Base-by-base conservation (phyloP, 2,329 filamentous ascomycete genomes). In the Byssoonygena ceratinophila region DNA sequence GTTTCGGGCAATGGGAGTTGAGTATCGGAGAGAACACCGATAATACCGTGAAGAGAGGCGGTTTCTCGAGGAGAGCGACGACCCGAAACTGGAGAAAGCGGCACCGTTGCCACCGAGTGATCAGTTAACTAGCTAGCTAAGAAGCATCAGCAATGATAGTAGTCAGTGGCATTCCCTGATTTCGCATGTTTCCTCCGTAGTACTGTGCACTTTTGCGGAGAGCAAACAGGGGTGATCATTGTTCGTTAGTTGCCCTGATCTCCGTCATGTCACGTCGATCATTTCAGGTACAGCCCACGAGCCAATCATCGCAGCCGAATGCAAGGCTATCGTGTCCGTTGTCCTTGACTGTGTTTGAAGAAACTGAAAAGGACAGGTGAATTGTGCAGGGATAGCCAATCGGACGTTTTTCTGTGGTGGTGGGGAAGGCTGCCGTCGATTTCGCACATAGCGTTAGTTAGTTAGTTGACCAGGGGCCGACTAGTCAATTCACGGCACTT, bases 231-330 rank as follows among this genome's bases (percentile, higher is more conserved):
- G 37, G 32, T 51, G 37, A 51, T 34, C 27, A 44, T 43, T 51
- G 39, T 43, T 36, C 47, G 27, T 51, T 20, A 51, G 39, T 43
- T 43, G 47, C 47, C 43, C 41, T 52, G 49, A 52, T 52, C 40
- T 52, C 43, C 49, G 18, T 46, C 49, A 46, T 31, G 40, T 52
- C 49, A 39, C 43, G 49, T 52, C 49, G 49, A 52, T 52, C 49
- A 52, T 39, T 52, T 52, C 49, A 52, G 49, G 49, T 39, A 52
- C 49, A 52, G 25, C 4, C 11, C 22, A 12, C 22, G 40, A 7
- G 16, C 49, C 49, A 52, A 52, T 52, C 49, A 46, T 11, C 5
- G 7, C 8, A 27, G n/a, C 16, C 9, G 20, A 18, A 51, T 22
- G 9, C 44, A 29, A 29, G 41, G 43, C 12, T 51, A n/a, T 31